Percentiles rank a stretch among this genome's conserved stretches.
These are phyloP conservation scores for Acanthamoeba sp. DNA, from an alignment of 208 protist species.

Conservation along the genomic window DNA sequence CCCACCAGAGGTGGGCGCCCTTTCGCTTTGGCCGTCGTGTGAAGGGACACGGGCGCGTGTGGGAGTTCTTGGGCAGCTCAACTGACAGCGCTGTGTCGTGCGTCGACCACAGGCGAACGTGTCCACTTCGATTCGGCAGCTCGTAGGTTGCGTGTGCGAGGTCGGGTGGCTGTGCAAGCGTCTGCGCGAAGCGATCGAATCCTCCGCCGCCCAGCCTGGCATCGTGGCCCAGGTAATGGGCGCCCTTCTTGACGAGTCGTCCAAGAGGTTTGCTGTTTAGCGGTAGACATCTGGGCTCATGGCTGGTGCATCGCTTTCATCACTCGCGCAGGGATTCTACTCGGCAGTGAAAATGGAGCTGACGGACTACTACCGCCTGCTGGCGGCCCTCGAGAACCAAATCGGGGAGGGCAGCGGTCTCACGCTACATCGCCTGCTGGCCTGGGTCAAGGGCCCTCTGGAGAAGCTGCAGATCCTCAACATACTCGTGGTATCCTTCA, in stretches of 20 bases:
- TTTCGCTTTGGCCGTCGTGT: no score
- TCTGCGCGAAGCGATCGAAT: conserved; percentile 75
- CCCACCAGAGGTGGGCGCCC: background rate
- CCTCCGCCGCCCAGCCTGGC: background rate
- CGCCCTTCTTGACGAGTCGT: background rate
- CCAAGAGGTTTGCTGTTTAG: background rate
- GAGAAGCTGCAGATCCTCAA: conserved; percentile 73
- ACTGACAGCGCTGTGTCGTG: background rate
- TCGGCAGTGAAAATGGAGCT: conserved; percentile 84
- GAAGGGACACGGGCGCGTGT: no score
- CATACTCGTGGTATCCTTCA: conserved; percentile 34
- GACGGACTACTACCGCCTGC: conserved; percentile 83
- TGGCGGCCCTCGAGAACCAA: conserved; percentile 84
- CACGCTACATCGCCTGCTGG: conserved; percentile 78
- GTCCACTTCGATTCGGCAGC: conserved; percentile 68
- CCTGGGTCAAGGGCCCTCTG: conserved; percentile 83
- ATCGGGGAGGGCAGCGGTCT: conserved; percentile 72
- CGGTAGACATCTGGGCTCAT: background rate
- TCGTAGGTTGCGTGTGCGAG: conserved; percentile 80
- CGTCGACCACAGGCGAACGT: conserved; percentile 11
- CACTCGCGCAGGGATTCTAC: conserved; percentile 80
- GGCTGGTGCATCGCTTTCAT: background rate
- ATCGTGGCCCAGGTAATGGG: background rate
- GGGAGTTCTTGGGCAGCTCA: no score
- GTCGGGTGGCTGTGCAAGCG: conserved; percentile 84